Conservation (phyloP, 2,329 filamentous ascomycete genomes). For the Beauveria asiatica region DNA sequence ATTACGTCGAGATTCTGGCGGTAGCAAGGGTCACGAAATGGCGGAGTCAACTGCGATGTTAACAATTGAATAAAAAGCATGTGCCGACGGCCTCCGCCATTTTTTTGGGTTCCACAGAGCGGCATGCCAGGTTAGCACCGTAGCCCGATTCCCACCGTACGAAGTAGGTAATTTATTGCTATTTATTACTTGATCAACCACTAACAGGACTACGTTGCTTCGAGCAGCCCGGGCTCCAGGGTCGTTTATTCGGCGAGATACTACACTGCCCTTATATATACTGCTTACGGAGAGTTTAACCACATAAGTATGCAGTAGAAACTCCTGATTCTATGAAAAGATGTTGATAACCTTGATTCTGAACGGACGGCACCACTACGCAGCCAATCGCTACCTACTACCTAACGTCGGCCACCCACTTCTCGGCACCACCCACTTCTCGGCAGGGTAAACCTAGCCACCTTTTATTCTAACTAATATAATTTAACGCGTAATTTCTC, state of each 20-base stretch:
- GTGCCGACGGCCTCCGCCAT: conserved; percentile 1
- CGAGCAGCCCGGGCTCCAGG: background rate
- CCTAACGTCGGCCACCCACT: too few relatives aligned
- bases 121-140: background rate
- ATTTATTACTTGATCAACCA: background rate
- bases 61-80: background rate
- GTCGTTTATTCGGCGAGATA: background rate
- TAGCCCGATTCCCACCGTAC: background rate
- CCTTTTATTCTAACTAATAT: too few relatives aligned
- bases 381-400: background rate
- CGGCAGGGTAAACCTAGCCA: too few relatives aligned
- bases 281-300: too few relatives aligned
- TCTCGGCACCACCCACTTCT: too few relatives aligned
- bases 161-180: too few relatives aligned
- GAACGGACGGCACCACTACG: background rate
- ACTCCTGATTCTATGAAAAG: background rate
- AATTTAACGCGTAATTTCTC: too few relatives aligned
- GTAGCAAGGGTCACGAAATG: background rate
- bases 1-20: background rate
- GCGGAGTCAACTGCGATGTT: background rate
- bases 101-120: background rate
- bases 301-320: background rate
- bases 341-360: background rate
- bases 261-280: too few relatives aligned
- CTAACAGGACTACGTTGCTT: background rate